Evolutionary conservation across 73 alveolate genomes (phyloP).

Genomic region (Paramecium tetraurelia): DNA sequence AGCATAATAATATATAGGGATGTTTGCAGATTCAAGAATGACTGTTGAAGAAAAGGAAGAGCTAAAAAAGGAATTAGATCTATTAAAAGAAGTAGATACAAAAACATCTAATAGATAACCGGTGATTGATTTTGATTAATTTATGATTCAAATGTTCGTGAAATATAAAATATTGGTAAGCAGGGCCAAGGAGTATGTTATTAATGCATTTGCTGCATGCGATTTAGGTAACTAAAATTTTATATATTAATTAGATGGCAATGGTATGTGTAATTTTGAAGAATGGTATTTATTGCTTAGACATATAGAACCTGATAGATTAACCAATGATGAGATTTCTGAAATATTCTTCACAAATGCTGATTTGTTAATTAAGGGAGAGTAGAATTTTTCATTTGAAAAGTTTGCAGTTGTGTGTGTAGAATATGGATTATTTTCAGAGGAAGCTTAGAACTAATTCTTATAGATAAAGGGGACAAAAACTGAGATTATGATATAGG

Average conservation of each 20-base stretch:
- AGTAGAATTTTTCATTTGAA: constrained; percentile 49
- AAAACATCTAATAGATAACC: constrained; percentile 4
- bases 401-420: constrained; percentile 64
- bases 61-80: constrained; percentile 54
- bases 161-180: constrained; percentile 51
- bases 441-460: constrained; percentile 46
- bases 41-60: constrained; percentile 56
- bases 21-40: constrained; percentile 65
- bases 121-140: constrained; percentile 51
- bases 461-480: constrained; percentile 23
- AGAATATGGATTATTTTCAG: constrained; percentile 57
- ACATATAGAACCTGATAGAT: constrained; percentile 60
- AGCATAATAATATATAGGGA: constrained; percentile 38
- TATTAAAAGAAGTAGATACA: constrained; percentile 49
- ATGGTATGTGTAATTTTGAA: constrained; percentile 61
- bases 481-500: constrained; percentile 17
- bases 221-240: constrained; percentile 2
- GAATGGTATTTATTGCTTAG: constrained; percentile 55
- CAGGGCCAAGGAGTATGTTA: constrained; percentile 59
- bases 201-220: constrained; percentile 65
- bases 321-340: constrained; percentile 34
- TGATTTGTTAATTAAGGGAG: constrained; percentile 45
- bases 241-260: constrained; percentile 45
- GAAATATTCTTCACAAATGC: constrained; percentile 56
- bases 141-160: constrained; percentile 57